phyloP scores from a whole-genome alignment of 495 filamentous ascomycete species.

The Pseudoneurospora amorphoporcata region DNA sequence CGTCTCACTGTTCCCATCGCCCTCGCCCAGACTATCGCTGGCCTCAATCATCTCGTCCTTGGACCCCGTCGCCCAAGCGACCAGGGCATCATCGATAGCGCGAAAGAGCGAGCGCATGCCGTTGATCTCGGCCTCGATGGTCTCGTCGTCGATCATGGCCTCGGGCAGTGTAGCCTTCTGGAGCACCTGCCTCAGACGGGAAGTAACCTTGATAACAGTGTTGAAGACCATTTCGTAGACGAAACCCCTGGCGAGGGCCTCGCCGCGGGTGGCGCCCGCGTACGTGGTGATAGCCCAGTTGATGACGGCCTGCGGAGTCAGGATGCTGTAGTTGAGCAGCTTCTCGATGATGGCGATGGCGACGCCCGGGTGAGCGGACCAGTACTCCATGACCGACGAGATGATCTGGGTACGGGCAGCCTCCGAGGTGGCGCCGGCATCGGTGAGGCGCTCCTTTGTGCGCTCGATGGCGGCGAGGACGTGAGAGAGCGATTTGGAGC shows the following conservation, averaged over 20 bases:
- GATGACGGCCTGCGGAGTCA: conserved; percentile 71
- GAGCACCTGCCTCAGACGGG: conserved; percentile 76
- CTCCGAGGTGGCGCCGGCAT: conserved; percentile 61
- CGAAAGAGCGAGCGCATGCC: conserved; percentile 72
- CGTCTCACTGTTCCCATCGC: conserved; percentile 39
- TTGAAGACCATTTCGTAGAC: conserved; percentile 81
- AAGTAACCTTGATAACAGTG: conserved; percentile 87
- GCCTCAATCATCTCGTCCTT: conserved; percentile 59
- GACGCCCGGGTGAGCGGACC: conserved; percentile 84
- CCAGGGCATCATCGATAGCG: conserved; percentile 68
- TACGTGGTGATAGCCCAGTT: conserved; percentile 73
- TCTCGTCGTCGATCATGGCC: conserved; percentile 34
- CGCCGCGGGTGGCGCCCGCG: conserved; percentile 39
- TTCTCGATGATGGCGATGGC: conserved; percentile 94
- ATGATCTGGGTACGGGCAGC: conserved; percentile 79
- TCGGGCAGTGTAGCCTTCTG: conserved; percentile 34
- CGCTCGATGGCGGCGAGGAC: conserved; percentile 93
- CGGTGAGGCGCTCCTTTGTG: conserved; percentile 80
- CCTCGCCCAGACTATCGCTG: conserved; percentile 33
- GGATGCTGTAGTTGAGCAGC: conserved; percentile 91
- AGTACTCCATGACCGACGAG: conserved; percentile 81
- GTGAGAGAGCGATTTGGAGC: conserved; percentile 90
- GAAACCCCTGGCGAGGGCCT: conserved; percentile 58
- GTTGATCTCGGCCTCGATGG: conserved; percentile 50
- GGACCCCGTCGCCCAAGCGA: conserved; percentile 59